Evolutionary conservation across 176 grass and related monocot genomes (phyloP).

Genomic region (Sorghum bicolor): DNA sequence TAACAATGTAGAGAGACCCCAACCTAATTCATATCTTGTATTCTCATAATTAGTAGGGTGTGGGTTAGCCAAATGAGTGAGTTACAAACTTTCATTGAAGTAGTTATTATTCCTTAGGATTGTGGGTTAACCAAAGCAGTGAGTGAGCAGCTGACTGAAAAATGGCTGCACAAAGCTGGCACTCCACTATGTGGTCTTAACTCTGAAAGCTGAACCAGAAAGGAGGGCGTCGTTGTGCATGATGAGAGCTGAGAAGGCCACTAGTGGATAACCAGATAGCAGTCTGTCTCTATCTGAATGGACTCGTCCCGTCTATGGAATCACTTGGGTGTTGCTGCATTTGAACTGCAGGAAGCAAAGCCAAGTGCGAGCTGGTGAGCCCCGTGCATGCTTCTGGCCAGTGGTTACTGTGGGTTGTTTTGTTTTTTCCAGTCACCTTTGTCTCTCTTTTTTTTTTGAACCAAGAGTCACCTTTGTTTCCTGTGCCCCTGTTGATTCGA

Average conservation of each 20-base stretch:
- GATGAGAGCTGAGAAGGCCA: conserved; percentile 32
- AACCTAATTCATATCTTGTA: too few relatives aligned
- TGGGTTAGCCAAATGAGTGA: too few relatives aligned
- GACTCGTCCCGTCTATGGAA: conserved; percentile 34
- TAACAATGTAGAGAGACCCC: not conserved
- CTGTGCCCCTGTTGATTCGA: conserved; percentile 26
- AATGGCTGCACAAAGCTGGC: conserved; percentile 23
- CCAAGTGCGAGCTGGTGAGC: conserved; percentile 42
- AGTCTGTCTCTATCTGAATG: conserved; percentile 39
- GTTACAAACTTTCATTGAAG: too few relatives aligned
- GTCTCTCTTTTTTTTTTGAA: not conserved
- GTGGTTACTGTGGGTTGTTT: not conserved
- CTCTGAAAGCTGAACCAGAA: conserved; percentile 36
- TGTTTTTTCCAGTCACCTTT: not conserved
- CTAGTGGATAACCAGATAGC: conserved; percentile 17
- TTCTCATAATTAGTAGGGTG: too few relatives aligned
- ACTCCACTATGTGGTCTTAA: conserved; percentile 13
- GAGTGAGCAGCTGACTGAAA: not conserved
- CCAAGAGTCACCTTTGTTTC: not conserved
- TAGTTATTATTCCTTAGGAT: conserved; percentile 4
- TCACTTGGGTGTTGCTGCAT: conserved; percentile 29
- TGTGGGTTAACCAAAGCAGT: conserved; percentile 13
- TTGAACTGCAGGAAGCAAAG: conserved; percentile 40
- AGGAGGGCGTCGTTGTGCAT: conserved; percentile 29
- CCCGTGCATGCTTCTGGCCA: conserved; percentile 28